These are phyloP conservation scores for Aspergillus persii DNA, from an alignment of 2,329 filamentous ascomycete species.

Conservation along the genomic window DNA sequence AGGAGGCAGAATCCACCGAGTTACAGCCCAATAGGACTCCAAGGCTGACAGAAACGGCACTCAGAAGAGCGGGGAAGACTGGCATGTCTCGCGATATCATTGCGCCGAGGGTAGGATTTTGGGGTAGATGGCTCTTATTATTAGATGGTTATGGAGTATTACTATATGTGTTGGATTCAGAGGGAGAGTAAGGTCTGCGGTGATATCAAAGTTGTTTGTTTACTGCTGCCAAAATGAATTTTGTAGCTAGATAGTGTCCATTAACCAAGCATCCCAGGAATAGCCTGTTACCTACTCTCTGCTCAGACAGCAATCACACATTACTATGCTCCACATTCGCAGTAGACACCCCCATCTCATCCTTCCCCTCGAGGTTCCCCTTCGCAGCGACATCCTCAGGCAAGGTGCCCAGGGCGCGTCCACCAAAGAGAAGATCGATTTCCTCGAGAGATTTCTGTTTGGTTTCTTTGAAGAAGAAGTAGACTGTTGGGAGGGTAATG, in stretches of 20 bases:
- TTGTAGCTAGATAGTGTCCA: too few species aligned
- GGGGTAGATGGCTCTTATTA: neutral
- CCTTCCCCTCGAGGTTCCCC: conserved; percentile 5
- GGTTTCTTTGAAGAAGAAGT: conserved; percentile 55
- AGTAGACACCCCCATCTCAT: conserved; percentile 11
- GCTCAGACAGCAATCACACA: neutral
- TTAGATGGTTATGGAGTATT: neutral
- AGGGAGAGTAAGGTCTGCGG: too few species aligned
- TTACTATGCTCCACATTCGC: conserved; percentile 16
- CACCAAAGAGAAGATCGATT: conserved; percentile 58
- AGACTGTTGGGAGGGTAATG: conserved; percentile 46
- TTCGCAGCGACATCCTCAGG: conserved; percentile 35
- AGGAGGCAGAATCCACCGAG: neutral
- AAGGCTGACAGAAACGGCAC: neutral
- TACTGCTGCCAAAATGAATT: too few species aligned
- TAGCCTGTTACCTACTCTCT: neutral
- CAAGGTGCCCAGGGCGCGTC: conserved; percentile 48
- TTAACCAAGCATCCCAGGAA: neutral
- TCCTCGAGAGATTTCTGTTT: conserved; percentile 56
- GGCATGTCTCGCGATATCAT: neutral
- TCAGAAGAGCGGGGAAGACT: neutral
- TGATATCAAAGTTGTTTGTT: too few species aligned
- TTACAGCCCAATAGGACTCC: neutral
- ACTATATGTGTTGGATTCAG: too few species aligned
- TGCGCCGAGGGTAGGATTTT: neutral